phyloP scores from a whole-genome alignment of 306 rosid genomes.

The Cucumis hystrix region DNA sequence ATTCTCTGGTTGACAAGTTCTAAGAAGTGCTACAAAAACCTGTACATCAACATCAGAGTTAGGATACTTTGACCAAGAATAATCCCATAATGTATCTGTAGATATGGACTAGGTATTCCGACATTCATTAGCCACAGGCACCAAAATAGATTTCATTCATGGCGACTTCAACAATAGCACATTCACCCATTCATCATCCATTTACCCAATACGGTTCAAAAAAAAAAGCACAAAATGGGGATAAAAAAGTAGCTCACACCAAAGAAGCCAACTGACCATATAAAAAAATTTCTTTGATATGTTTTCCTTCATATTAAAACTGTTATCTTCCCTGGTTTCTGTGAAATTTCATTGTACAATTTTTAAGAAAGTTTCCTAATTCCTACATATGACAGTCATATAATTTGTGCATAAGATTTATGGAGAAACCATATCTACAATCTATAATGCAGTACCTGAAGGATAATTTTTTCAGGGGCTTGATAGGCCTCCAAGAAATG shows the following conservation, averaged over 20 bases:
- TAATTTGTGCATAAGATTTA: not conserved
- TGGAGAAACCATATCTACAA: not conserved
- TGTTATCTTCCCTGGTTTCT: not conserved
- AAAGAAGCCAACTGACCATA: not conserved
- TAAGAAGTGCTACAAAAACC: slow-evolving; percentile 98
- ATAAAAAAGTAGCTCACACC: not conserved
- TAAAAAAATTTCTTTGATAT: not conserved
- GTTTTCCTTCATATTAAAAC: not conserved
- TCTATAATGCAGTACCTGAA: slow-evolving; percentile 46
- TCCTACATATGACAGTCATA: not conserved
- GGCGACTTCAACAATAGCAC: not conserved
- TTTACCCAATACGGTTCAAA: not conserved
- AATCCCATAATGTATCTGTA: not conserved
- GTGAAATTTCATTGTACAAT: not conserved
- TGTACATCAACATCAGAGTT: slow-evolving; percentile 30
- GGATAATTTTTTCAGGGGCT: slow-evolving; percentile 97
- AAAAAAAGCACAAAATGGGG: not conserved
- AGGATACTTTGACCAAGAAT: slow-evolving; percentile 7
- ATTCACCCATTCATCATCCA: not conserved
- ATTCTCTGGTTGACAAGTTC: slow-evolving; percentile 98
- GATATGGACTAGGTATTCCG: not conserved
- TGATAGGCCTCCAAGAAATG: slow-evolving; percentile 98
- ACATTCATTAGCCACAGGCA: not conserved
- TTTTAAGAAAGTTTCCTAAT: no score
- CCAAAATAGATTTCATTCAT: not conserved